A percentile compares a stretch with the other conserved stretches of the same genome.
Evolutionary conservation across 139 green algal species (phyloP).

Genomic region (Coelastrella sp.): DNA sequence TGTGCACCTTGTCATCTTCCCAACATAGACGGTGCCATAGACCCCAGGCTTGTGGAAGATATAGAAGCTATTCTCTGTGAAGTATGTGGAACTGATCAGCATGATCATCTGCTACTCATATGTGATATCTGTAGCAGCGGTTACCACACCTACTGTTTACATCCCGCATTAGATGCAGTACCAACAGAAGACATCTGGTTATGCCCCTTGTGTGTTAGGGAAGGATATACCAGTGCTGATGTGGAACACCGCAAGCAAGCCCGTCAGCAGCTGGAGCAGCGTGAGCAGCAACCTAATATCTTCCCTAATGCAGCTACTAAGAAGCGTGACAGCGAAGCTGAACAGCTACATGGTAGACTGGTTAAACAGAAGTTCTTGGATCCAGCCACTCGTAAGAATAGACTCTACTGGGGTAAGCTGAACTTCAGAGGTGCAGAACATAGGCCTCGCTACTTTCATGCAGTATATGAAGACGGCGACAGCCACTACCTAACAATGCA

Average conservation of each 20-base stretch:
- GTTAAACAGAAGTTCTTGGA: background rate
- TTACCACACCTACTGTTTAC: background rate
- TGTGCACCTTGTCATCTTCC: conserved; percentile 39
- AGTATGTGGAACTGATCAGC: background rate
- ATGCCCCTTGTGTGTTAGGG: background rate
- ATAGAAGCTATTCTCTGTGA: background rate
- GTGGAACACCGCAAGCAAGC: background rate
- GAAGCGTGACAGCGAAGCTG: background rate
- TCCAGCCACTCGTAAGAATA: background rate
- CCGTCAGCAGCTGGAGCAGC: background rate
- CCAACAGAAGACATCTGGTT: background rate
- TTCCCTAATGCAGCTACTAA: background rate
- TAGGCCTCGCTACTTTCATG: no score
- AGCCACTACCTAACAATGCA: no score
- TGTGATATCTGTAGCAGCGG: conserved; percentile 19
- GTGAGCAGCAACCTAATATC: background rate
- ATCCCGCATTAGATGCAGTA: background rate
- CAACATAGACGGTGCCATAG: background rate
- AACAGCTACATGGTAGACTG: background rate
- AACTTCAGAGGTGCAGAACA: no score
- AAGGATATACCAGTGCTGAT: background rate
- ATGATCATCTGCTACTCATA: background rate
- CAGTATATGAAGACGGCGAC: no score
- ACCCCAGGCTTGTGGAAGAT: background rate
- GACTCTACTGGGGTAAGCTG: no score